Conservation (phyloP, 2,329 filamentous ascomycete genomes). For the Penicillium hesseltinei region DNA sequence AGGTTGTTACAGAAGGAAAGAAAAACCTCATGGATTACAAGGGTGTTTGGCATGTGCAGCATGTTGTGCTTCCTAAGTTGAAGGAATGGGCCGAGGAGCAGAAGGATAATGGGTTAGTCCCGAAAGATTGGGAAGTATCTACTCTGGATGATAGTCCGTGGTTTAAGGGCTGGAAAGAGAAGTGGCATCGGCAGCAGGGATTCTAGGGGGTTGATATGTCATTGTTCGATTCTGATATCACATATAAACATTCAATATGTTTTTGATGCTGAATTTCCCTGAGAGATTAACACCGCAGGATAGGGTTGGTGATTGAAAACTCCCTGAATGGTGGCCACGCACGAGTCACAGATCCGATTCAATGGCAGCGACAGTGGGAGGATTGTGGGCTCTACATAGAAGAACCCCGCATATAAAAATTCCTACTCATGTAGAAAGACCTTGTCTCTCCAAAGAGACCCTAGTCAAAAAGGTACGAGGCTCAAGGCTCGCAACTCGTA, state of each 20-base stretch:
- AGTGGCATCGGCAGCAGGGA: constrained; percentile 66
- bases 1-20: constrained; percentile 70
- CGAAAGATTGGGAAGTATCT: constrained; percentile 61
- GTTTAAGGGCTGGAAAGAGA: constrained; percentile 73
- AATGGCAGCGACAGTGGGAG: too few species aligned
- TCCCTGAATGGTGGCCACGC: too few species aligned
- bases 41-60: constrained; percentile 75
- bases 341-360: too few species aligned
- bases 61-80: constrained; percentile 65
- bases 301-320: too few species aligned
- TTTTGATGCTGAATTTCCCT: too few species aligned
- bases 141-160: constrained; percentile 75
- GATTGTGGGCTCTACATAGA: too few species aligned
- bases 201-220: constrained; percentile 43
- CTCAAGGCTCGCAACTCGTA: neutral
- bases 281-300: too few species aligned
- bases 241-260: too few species aligned
- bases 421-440: too few species aligned
- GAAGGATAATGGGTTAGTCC: constrained; percentile 58
- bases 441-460: too few species aligned
- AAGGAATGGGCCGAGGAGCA: constrained; percentile 66
- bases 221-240: neutral
- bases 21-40: constrained; percentile 74
- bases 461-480: too few species aligned
- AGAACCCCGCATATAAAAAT: too few species aligned